Evolutionary conservation across 1,139 yeast species (phyloP).

Genomic region (Yamadazyma mexicana): DNA sequence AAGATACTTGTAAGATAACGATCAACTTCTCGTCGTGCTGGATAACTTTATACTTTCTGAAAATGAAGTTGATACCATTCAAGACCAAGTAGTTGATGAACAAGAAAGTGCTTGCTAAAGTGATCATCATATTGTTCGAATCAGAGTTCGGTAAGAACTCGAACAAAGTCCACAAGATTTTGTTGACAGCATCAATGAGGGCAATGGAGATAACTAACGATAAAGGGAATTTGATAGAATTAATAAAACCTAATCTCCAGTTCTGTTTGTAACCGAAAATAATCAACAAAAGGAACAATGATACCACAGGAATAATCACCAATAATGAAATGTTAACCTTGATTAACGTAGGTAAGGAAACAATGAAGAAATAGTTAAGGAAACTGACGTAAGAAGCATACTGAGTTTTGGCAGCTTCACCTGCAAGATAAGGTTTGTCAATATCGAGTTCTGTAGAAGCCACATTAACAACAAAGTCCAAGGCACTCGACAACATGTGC

Average conservation of each 20-base stretch:
- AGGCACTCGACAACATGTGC: conserved; percentile 76
- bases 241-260: conserved; percentile 48
- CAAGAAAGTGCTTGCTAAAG: conserved; percentile 50
- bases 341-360: conserved; percentile 50
- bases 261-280: conserved; percentile 44
- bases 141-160: conserved; percentile 62
- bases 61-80: conserved; percentile 40
- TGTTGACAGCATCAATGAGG: conserved; percentile 35
- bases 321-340: conserved; percentile 51
- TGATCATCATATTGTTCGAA: conserved; percentile 30
- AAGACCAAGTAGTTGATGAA: conserved; percentile 57
- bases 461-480: conserved; percentile 52
- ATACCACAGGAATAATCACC: conserved; percentile 54
- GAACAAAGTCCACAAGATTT: conserved; percentile 12
- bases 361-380: conserved; percentile 56
- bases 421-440: conserved; percentile 26
- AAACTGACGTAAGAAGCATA: conserved; percentile 65
- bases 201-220: conserved; percentile 47
- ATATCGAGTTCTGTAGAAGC: conserved; percentile 41
- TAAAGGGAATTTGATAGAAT: conserved; percentile 53
- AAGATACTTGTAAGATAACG: conserved; percentile 56
- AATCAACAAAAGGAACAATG: conserved; percentile 48
- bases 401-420: conserved; percentile 18
- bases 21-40: conserved; percentile 75
- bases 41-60: conserved; percentile 49